Evolutionary conservation across 2,329 filamentous ascomycete species (phyloP).

Genomic region (Epichloe gansuensis): DNA sequence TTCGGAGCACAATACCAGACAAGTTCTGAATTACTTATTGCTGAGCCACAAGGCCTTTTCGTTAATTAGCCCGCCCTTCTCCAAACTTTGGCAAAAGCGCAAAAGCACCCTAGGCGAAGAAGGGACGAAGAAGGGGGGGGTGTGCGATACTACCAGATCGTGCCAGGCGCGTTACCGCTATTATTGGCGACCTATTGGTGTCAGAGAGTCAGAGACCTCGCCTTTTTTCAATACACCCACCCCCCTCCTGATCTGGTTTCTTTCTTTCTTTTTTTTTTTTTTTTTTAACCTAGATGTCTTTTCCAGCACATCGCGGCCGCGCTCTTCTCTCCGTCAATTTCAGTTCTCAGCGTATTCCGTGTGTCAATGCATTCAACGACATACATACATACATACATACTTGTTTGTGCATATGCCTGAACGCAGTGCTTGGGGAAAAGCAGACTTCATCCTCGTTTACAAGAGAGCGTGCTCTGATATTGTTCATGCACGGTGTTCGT

Average conservation of each 20-base stretch:
- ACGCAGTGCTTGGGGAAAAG: background rate
- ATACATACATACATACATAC: background rate
- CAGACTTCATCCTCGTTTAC: background rate
- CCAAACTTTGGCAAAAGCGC: background rate
- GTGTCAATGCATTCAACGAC: background rate
- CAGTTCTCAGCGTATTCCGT: background rate
- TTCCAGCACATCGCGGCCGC: constrained; percentile 1
- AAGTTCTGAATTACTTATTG: no score
- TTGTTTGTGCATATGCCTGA: background rate
- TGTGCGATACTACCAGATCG: background rate
- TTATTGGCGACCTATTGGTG: background rate
- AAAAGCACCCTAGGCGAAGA: background rate
- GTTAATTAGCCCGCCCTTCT: background rate
- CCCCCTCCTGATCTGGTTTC: background rate
- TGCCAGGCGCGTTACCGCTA: background rate
- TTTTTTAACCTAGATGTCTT: background rate
- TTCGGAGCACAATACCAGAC: background rate
- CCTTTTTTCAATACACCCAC: background rate
- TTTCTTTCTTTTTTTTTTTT: background rate
- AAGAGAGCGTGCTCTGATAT: background rate
- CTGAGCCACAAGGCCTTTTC: background rate
- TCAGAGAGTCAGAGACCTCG: background rate
- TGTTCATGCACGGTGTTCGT: background rate
- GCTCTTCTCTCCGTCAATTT: constrained; percentile 5
- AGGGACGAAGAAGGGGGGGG: background rate